A percentile compares a stretch with the other conserved stretches of the same genome.
Evolutionary conservation across 2,329 filamentous ascomycete genomes (phyloP).

Genomic region (Aspergillus thermomutatus): DNA sequence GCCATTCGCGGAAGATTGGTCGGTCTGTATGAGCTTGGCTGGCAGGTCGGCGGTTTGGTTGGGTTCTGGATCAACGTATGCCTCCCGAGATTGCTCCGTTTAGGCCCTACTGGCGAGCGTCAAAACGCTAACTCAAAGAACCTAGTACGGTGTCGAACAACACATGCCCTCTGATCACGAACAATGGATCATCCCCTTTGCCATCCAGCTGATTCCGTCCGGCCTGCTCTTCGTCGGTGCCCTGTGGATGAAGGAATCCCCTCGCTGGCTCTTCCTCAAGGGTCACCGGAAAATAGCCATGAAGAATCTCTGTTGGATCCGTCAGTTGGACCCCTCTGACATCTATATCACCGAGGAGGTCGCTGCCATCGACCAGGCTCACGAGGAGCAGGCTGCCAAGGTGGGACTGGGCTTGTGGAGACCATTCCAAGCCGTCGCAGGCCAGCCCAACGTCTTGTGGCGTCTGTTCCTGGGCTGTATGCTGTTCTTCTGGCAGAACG

Average conservation of each 20-base stretch:
- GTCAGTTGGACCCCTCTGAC: conserved; percentile 36
- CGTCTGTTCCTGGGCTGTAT: conserved; percentile 70
- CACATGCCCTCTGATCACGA: conserved; percentile 24
- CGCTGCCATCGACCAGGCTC: conserved; percentile 63
- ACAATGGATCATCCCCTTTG: conserved; percentile 35
- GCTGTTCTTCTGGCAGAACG: conserved; percentile 78
- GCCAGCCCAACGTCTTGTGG: conserved; percentile 59
- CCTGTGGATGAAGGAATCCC: conserved; percentile 60
- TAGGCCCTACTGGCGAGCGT: no score
- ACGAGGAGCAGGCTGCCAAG: conserved; percentile 59
- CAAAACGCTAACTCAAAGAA: conserved; percentile 14
- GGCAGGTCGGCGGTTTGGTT: conserved; percentile 46
- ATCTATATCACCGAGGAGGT: conserved; percentile 72
- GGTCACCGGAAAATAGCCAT: conserved; percentile 66
- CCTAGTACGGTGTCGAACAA: conserved; percentile 51
- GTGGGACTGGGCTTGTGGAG: conserved; percentile 72
- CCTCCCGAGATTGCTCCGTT: conserved; percentile 2
- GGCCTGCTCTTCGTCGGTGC: conserved; percentile 48
- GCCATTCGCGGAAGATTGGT: conserved; percentile 54
- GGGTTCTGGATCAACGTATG: conserved; percentile 45
- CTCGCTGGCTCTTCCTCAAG: conserved; percentile 65
- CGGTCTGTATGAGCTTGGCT: conserved; percentile 52
- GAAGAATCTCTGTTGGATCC: conserved; percentile 48
- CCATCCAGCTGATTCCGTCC: conserved; percentile 30
- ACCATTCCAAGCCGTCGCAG: conserved; percentile 58